A percentile compares a stretch with the other conserved stretches of the same genome.
Evolutionary conservation across 1,284 basidiomycete genomes (phyloP).

Genomic region (Ganoderma meredithae): DNA sequence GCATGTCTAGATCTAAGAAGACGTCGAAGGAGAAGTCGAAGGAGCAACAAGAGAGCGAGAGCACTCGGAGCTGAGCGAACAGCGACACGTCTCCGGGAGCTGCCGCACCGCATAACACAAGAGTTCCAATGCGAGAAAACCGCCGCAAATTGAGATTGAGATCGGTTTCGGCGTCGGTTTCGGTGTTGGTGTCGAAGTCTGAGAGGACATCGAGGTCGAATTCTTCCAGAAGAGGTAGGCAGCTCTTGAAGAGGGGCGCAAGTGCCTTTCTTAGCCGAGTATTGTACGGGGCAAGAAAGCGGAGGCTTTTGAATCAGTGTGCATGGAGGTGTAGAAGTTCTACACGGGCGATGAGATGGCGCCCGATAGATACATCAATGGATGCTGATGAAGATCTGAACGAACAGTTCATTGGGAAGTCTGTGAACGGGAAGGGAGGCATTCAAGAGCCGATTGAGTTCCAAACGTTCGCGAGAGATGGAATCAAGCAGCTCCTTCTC

Average conservation of each 20-base stretch:
- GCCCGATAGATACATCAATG: background rate
- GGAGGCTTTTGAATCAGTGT: background rate
- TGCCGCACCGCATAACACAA: background rate
- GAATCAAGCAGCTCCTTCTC: background rate
- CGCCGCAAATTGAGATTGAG: too few species aligned
- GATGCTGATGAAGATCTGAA: background rate
- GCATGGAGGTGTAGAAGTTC: background rate
- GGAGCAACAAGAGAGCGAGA: background rate
- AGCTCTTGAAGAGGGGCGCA: background rate
- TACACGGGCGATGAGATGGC: background rate
- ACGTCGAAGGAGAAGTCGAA: background rate
- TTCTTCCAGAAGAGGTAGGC: background rate
- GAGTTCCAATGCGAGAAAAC: background rate
- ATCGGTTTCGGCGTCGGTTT: too few species aligned
- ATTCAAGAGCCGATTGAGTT: background rate
- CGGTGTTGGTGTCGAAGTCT: too few species aligned
- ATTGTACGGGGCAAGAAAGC: too few species aligned
- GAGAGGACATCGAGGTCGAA: background rate
- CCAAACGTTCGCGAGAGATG: background rate
- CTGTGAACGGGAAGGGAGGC: background rate
- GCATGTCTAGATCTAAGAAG: background rate
- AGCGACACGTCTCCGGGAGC: background rate
- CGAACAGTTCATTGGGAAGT: background rate
- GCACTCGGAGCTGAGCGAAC: background rate
- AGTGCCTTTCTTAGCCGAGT: background rate